Evolutionary conservation across 2,329 filamentous ascomycete genomes (phyloP).

Genomic region (Botrytis fabae): DNA sequence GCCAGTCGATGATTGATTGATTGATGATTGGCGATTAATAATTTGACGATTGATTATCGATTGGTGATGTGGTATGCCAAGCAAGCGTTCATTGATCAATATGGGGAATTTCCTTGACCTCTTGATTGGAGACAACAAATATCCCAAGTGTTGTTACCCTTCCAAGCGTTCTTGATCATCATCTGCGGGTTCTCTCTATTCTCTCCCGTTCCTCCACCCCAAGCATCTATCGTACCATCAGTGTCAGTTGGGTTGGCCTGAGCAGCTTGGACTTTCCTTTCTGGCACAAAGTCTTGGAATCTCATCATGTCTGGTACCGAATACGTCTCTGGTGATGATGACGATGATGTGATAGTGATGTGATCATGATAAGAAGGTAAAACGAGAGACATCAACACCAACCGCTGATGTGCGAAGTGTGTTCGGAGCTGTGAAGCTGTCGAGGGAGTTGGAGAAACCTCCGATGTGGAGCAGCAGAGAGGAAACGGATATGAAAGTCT

Average conservation of each 20-base stretch:
- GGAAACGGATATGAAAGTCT: conserved; percentile 1
- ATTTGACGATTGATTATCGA: background rate
- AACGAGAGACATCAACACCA: background rate
- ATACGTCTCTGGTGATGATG: background rate
- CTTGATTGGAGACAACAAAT: conserved; percentile 11
- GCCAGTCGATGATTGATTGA: background rate
- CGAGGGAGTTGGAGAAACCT: background rate
- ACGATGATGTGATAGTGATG: too few relatives aligned
- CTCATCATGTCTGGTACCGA: background rate
- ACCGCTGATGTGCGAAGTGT: background rate
- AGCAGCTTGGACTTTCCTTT: background rate
- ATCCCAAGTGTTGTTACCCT: background rate
- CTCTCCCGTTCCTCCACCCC: background rate
- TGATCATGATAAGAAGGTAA: background rate
- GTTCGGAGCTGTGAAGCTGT: background rate
- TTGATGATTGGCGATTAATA: background rate
- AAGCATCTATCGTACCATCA: background rate
- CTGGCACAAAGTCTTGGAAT: conserved; percentile 3
- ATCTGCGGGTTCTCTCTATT: background rate
- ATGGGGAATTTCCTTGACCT: background rate
- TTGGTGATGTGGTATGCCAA: conserved; percentile 6
- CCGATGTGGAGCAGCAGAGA: background rate
- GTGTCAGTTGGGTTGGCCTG: background rate
- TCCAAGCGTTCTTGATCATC: background rate
- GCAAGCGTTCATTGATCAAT: background rate